These are phyloP conservation scores for Trichoderma brevicompactum DNA, from an alignment of 2,329 filamentous ascomycete species.

Conservation along the genomic window DNA sequence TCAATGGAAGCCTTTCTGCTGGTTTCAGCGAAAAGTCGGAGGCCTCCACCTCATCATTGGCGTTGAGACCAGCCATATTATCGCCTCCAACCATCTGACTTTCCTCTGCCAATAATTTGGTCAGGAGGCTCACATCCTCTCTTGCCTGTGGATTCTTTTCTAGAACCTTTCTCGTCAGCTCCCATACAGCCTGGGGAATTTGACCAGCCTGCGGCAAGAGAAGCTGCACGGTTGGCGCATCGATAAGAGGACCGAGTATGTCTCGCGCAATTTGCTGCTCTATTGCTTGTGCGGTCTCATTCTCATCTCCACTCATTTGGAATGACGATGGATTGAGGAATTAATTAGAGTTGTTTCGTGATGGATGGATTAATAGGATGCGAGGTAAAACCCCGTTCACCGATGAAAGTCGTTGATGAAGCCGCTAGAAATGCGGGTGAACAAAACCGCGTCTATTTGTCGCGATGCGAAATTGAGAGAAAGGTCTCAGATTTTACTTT, in stretches of 20 bases:
- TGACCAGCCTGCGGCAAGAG: slow-evolving; percentile 22
- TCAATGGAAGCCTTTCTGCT: slow-evolving; percentile 55
- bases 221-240: slow-evolving; percentile 21
- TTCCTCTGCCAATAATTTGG: slow-evolving; percentile 8
- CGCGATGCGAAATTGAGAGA: no score
- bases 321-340: neutral
- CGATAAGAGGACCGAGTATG: slow-evolving; percentile 14
- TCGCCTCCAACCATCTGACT: neutral
- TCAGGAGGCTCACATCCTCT: slow-evolving; percentile 12
- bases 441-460: neutral
- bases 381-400: neutral
- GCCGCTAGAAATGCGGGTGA: neutral
- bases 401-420: neutral
- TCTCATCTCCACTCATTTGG: neutral
- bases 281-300: neutral
- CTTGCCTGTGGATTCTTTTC: slow-evolving; percentile 7
- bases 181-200: slow-evolving; percentile 20
- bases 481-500: no score
- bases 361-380: neutral
- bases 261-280: slow-evolving; percentile 14
- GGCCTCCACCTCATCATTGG: neutral
- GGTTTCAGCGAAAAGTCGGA: slow-evolving; percentile 45
- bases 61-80: slow-evolving; percentile 8
- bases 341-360: neutral
- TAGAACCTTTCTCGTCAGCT: slow-evolving; percentile 3